Base-by-base conservation (phyloP, 331 rosid species). In the Cydonia oblonga region DNA sequence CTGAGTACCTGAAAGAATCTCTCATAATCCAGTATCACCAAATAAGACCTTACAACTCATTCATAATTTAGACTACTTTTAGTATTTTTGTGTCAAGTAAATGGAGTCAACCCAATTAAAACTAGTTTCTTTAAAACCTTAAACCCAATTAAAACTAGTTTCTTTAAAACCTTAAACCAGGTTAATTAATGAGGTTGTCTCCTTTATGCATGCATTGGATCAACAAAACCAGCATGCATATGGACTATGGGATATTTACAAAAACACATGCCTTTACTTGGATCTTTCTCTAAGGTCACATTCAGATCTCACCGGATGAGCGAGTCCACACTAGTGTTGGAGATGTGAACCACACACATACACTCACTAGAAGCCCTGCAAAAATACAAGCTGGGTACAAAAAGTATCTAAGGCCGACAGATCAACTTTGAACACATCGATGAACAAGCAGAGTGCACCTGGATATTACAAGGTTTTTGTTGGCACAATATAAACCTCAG, bases 351-450 rank as follows among this genome's bases (percentile, higher is more conserved):
- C 81, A 25, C 80, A 66, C 68, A 14, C 18, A 40, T 61, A 26
- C 42, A 35, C 62, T 16, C 52, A 19, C n/a, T 11, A 3, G 8
- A 22, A 16, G 20, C 9, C 69, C 60, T 10, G 25, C 40, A 26
- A 71, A 24, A 51, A 4, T 22, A 67, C 65, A 66, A 78, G 52
- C 6, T 14, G 74, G 64, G 26, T 54, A n/a, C 53, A 38, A 5
- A 52, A 79, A 74, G 72, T 63, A 81, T 76, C 85, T 42, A 64
- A 32, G 59, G n/a, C 22, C 32, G 73, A 74, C 88, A 76, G 82
- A 81, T 81, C 64, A 32, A 54, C 4, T 30, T 73, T 66, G 79
- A 79, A 70, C 53, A 22, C 33, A 70, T 4, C 18, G 14, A 52
- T 13, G 26, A 69, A 30, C 63, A 69, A 11, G 66, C 40, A 18